Conservation (phyloP, 1,139 yeast genomes). For the Ogataea hybrid region DNA sequence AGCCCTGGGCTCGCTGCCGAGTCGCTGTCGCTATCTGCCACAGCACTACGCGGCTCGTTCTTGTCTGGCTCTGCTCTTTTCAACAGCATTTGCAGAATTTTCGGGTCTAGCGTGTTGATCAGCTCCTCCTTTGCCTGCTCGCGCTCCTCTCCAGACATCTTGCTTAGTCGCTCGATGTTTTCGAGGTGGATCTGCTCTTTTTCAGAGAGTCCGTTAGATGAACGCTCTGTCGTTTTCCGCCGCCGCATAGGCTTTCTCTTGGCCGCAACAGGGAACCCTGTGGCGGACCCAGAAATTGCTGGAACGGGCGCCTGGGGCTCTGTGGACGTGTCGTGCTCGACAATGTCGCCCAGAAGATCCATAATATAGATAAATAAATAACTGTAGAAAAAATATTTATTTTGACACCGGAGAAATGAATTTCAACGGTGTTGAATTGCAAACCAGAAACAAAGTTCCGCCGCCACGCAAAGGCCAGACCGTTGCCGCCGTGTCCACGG, state of each 20-base stretch:
- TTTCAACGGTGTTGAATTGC: no score
- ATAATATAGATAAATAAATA: constrained; percentile 32
- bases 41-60: background rate
- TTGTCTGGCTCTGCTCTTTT: constrained; percentile 21
- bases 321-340: constrained; percentile 52
- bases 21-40: constrained; percentile 10
- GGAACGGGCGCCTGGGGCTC: constrained; percentile 9
- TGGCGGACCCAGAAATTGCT: constrained; percentile 4
- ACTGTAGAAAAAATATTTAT: background rate
- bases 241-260: constrained; percentile 30
- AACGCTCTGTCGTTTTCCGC: constrained; percentile 19
- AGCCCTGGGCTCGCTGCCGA: constrained; percentile 16
- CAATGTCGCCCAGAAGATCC: constrained; percentile 76
- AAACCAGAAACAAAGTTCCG: no score
- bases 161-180: constrained; percentile 59
- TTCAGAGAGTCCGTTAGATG: constrained; percentile 48
- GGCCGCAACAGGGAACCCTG: constrained; percentile 47
- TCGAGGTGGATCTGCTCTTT: constrained; percentile 76
- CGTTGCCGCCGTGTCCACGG: background rate
- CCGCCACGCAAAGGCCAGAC: no score
- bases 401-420: no score
- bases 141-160: constrained; percentile 68
- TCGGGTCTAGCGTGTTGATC: constrained; percentile 64
- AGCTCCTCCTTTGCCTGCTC: constrained; percentile 66
- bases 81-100: constrained; percentile 46